Evolutionary conservation across 108 stramenopile species (phyloP), one percentile per base, ranked within the genome.

Genomic region (Pseudonitzschia multiseries): DNA sequence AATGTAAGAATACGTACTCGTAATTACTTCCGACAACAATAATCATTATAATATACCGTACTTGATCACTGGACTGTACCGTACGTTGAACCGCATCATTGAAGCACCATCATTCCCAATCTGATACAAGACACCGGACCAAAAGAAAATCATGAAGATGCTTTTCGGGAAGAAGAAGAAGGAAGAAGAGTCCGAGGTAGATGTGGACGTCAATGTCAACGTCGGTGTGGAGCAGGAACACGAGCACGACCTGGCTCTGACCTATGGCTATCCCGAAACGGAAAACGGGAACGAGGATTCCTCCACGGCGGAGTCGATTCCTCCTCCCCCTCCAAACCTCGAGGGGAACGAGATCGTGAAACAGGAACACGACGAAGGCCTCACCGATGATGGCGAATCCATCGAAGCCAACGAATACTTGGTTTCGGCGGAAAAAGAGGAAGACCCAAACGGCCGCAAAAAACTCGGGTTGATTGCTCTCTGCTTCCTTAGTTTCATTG

Each of bases 81-180:
- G n/a, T n/a, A n/a, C n/a, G n/a, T n/a, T n/a, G n/a, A n/a, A n/a
- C n/a, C n/a, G n/a, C n/a, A n/a, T n/a, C n/a, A n/a, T n/a, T n/a
- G n/a, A n/a, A n/a, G n/a, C n/a, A n/a, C n/a, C n/a, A n/a, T n/a
- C n/a, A n/a, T n/a, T n/a, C n/a, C n/a, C n/a, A n/a, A n/a, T n/a
- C n/a, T n/a, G n/a, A n/a, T n/a, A n/a, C n/a, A n/a, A n/a, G n/a
- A n/a, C n/a, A n/a, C n/a, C n/a, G n/a, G n/a, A 36, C 6, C 6
- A 10, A n/a, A 51, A 10, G n/a, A 51, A n/a, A 51, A 51, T 51
- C 4, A n/a, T n/a, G 8, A 51, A 51, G 50, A 51, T 51, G 50
- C 6, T 51, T 17, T 65, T 65, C 24, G 64, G 64, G 17, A 41
- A 36, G 18, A 65, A 65, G 64, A 65, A 65, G 36, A 65, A 65